Evolutionary conservation across 257 asterid species (phyloP), one percentile per base, ranked within the genome.

Genomic region (Primulina huaijiensis): DNA sequence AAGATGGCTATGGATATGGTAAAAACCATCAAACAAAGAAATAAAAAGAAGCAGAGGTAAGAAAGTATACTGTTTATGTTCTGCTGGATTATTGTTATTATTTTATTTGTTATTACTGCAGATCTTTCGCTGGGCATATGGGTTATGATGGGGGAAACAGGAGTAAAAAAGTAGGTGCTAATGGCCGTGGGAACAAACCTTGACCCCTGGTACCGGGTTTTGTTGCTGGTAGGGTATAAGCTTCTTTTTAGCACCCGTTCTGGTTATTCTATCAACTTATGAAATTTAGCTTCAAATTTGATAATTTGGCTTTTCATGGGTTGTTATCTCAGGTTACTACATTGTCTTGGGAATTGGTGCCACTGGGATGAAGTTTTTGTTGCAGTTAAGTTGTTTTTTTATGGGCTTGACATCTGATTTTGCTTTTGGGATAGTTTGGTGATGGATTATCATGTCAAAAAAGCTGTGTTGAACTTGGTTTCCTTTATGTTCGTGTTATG

Each of bases 1-100:
- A 83, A 78, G 46, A 87, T 78, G 88, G 82, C 98, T n/a, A 79
- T 90, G 88, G 92, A 88, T 79, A 74, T 88, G 79, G 96, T 90
- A 69, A 87, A 76, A 77, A 78, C 72, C 71, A 92, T 92, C 72
- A 92, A 88, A 79, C 81, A 80, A 74, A 90, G 86, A 67, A 92
- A 86, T 72, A 82, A 67, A 59, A 87, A 78, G 85, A 87, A 80
- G 80, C 85, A 65, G 61, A 82, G 82, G 96, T 87, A 77, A 81
- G 80, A 75, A 60, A 76, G 63, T 30, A 62, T 23, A 67, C 21
- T 46, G 34, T 75, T 29, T 65, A 57, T 60, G 71, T 40, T 65
- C 58, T 37, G 16, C 25, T 57, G 52, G 46, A 33, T 66, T 71
- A 56, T 25, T 69, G 72, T 61, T 61, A 40, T 78, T 55, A 60